Evolutionary conservation across 345 rosid species (phyloP).

Genomic region (Durio zibethinus): DNA sequence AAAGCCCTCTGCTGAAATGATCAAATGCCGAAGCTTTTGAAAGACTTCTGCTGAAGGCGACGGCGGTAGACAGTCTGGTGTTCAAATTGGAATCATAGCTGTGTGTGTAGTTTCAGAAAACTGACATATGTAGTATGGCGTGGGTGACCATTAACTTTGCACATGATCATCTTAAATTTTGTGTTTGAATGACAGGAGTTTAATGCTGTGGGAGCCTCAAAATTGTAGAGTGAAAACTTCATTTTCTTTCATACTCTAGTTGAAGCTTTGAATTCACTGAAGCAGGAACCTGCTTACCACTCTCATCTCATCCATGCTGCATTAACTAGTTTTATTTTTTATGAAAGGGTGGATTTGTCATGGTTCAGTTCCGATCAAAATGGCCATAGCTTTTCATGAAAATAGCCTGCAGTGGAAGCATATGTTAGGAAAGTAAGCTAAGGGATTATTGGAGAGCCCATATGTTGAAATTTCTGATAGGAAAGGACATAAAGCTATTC

Average conservation of each 20-base stretch:
- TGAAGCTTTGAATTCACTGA: not conserved
- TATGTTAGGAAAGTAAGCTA: not conserved
- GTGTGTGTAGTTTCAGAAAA: not conserved
- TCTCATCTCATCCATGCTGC: not conserved
- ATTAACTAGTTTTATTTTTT: too few relatives aligned
- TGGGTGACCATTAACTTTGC: not conserved
- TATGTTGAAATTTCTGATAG: not conserved
- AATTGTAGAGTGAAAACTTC: not conserved
- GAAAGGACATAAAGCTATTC: conserved; percentile 15
- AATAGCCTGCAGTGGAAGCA: not conserved
- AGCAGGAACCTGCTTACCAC: not conserved
- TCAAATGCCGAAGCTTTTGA: not conserved
- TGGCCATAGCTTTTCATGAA: not conserved
- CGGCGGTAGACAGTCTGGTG: not conserved
- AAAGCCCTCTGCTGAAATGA: not conserved
- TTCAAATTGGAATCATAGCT: not conserved
- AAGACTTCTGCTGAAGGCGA: not conserved
- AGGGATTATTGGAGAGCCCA: not conserved
- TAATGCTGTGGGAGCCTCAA: conserved; percentile 6
- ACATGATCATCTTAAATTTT: conserved; percentile 3
- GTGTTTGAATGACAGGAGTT: conserved; percentile 3
- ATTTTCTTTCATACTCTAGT: not conserved
- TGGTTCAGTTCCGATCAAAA: not conserved
- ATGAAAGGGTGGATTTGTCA: not conserved
- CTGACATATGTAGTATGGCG: not conserved